Base-by-base conservation (phyloP, 179 eudicot genomes). In the Spinacia oleracea region DNA sequence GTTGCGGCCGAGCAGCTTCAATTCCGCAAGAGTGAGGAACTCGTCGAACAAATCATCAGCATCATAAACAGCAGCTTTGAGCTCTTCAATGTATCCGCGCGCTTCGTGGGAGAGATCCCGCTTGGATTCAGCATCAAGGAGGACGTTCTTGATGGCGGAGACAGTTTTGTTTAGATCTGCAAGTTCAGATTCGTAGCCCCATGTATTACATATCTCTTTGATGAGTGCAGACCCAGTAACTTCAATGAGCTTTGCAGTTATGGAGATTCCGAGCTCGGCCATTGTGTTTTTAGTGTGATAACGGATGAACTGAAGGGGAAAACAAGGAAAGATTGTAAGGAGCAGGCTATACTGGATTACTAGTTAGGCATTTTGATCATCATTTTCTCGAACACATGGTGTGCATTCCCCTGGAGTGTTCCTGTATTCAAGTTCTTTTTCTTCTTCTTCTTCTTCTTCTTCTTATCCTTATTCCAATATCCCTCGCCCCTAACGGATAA, bases 1-100 rank as follows among this genome's bases (percentile, higher is more conserved):
- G 46, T 42, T 66, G 7, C 25, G 40, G 31, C 23, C 8, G 21
- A 67, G 71, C 11, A 38, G 50, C 16, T 67, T 21, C 0, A 67
- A 8, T 31, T 67, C 71, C 9, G 50, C 71, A 4, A 35, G 71
- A 1, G 48, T 40, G n/a, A 6, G 9, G 5, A 67, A 8, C 71
- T 67, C 71, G 2, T 67, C 71, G 12, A 67, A 67, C 16, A 67
- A 6, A n/a, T 67, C 71, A 67, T 67, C 71, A 40, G 71, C 71
- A n/a, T 67, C 71, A 67, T 67, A 67, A 20, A 67, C 12, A 20
- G 23, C 16, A 9, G 8, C 71, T 48, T 40, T 67, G 27, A 67
- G 71, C 1, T 67, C 25, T 2, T 67, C 48, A 10, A 38, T 38
- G 4, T 38, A 38, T 25, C 2, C 71, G 2, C 4, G 48, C 21